Percentiles rank a stretch among this genome's conserved stretches.
Evolutionary conservation across 78 protist species (phyloP).

Genomic region (Goniomonas avonlea): DNA sequence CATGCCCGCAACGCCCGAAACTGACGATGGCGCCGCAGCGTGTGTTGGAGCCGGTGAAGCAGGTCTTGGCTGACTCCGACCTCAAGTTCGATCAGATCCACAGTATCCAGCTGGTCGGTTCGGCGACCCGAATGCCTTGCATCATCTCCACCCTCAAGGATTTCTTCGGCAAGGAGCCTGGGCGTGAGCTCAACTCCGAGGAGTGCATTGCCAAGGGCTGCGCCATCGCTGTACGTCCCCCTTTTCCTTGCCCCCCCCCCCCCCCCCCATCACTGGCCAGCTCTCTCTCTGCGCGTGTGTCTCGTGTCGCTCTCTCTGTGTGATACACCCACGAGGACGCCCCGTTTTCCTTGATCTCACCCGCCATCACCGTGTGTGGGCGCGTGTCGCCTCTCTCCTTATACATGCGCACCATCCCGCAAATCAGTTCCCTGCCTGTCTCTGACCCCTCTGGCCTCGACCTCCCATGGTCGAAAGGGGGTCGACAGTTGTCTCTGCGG

Average conservation of each 20-base stretch:
- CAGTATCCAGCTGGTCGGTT: conserved; percentile 53
- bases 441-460: no score
- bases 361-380: no score
- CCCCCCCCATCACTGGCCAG: not conserved
- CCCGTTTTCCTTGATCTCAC: no score
- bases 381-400: no score
- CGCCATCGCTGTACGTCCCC: conserved; percentile 54
- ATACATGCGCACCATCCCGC: no score
- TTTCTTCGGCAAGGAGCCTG: conserved; percentile 30
- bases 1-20: not conserved
- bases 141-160: conserved; percentile 44
- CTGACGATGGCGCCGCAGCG: not conserved
- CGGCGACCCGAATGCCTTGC: conserved; percentile 65
- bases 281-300: no score
- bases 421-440: no score
- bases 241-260: not conserved
- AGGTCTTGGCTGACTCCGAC: not conserved
- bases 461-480: no score
- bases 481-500: no score
- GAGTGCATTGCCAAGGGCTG: conserved; percentile 86
- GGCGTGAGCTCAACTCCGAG: conserved; percentile 73
- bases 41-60: not conserved
- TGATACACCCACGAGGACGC: no score
- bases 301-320: no score
- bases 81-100: not conserved